Conservation (phyloP, 768 basidiomycete species). For the Vararia minispora region DNA sequence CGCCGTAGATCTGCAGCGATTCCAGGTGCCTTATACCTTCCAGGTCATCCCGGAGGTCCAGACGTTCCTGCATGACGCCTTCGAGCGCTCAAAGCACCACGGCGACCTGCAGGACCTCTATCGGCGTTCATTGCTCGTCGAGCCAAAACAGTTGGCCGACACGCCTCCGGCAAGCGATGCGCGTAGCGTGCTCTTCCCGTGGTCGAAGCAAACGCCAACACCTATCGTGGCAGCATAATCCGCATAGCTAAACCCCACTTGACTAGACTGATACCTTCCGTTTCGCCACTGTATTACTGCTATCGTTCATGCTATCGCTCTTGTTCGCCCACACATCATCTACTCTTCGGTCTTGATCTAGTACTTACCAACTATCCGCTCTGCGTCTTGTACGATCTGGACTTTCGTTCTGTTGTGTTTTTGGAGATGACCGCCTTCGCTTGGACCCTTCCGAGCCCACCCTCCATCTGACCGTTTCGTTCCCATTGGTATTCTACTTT, state of each 20-base stretch:
- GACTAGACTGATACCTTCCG: no score
- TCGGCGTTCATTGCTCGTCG: constrained; percentile 73
- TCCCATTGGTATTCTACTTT: neutral
- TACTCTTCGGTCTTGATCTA: no score
- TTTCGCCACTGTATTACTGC: neutral
- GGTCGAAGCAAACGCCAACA: constrained; percentile 42
- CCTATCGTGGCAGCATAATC: constrained; percentile 24
- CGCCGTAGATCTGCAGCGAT: constrained; percentile 75
- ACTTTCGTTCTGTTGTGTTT: no score
- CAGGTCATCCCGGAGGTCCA: constrained; percentile 88
- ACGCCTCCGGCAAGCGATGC: constrained; percentile 50
- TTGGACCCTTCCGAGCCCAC: no score
- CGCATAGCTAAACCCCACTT: no score
- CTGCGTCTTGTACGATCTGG: no score
- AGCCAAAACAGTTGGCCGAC: constrained; percentile 74
- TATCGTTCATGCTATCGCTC: neutral
- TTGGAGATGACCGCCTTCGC: no score
- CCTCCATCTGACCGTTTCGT: neutral
- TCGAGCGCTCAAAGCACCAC: constrained; percentile 63
- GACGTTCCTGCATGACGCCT: constrained; percentile 58
- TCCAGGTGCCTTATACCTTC: constrained; percentile 78
- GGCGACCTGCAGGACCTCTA: constrained; percentile 83
- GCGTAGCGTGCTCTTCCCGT: constrained; percentile 70
- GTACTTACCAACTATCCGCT: no score
- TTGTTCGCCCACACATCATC: neutral